Conservation (phyloP, 306 rosid genomes). For the Cucurbita pepo region DNA sequence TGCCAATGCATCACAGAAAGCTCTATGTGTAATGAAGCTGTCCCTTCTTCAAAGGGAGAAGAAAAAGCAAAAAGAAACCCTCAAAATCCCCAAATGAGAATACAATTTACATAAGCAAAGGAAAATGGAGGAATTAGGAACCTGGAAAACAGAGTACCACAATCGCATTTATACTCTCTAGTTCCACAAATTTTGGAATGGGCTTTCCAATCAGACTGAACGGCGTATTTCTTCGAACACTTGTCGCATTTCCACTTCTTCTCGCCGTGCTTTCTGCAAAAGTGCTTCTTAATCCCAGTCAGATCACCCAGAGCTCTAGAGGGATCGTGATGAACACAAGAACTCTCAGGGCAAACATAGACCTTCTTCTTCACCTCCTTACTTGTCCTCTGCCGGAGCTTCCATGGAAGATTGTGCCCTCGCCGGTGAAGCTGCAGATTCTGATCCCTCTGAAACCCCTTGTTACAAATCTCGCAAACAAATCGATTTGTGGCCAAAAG, state of each 20-base stretch:
- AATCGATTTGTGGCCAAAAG: conserved; percentile 85
- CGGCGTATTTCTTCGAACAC: conserved; percentile 78
- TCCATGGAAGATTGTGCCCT: conserved; percentile 92
- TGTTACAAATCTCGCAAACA: conserved; percentile 77
- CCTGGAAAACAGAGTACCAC: conserved; percentile 88
- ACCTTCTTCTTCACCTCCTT: conserved; percentile 57
- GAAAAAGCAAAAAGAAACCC: neutral
- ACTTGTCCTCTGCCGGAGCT: conserved; percentile 58
- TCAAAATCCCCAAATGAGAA: conserved; percentile 8
- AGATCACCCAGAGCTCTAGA: conserved; percentile 82
- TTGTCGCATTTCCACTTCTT: conserved; percentile 93
- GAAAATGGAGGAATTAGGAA: neutral
- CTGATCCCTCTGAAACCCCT: conserved; percentile 85
- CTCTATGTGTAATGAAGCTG: conserved; percentile 85
- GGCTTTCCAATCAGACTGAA: conserved; percentile 90
- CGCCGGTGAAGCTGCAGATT: conserved; percentile 75
- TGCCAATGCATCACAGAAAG: conserved; percentile 86
- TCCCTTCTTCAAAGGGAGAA: conserved; percentile 53
- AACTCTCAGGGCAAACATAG: conserved; percentile 76
- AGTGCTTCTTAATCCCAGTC: conserved; percentile 95
- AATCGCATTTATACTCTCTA: conserved; percentile 78
- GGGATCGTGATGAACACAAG: conserved; percentile 67
- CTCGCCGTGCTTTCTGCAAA: conserved; percentile 80
- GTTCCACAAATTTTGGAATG: conserved; percentile 87
- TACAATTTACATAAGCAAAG: too few species aligned